Percentiles rank a stretch among this genome's conserved stretches.
Evolutionary conservation across 768 basidiomycete species (phyloP).

Genomic region (Tylopilus sp.): DNA sequence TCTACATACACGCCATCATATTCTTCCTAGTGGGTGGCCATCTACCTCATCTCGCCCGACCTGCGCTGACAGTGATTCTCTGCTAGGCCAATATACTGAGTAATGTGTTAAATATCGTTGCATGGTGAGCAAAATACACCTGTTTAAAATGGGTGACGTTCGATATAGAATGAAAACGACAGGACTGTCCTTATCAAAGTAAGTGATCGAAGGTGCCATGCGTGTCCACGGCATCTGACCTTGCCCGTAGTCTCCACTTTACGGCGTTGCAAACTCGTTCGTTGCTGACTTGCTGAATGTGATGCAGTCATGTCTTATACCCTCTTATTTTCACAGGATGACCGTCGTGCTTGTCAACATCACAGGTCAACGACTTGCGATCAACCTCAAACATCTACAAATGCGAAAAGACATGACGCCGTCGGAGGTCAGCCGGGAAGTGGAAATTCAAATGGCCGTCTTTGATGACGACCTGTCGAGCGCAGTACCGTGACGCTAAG

Average conservation of each 20-base stretch:
- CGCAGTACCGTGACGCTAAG: background rate
- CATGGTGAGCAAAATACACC: background rate
- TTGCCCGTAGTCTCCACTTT: background rate
- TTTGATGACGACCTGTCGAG: background rate
- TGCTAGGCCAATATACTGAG: background rate
- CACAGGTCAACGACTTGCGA: slow-evolving; percentile 4
- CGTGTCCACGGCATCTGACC: background rate
- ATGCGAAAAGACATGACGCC: background rate
- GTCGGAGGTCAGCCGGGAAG: slow-evolving; percentile 4
- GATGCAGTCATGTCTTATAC: background rate
- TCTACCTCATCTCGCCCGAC: background rate
- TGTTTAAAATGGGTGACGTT: background rate
- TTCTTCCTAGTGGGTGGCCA: background rate
- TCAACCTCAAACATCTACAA: slow-evolving; percentile 1
- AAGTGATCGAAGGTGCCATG: background rate
- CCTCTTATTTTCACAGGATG: background rate
- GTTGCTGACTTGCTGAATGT: background rate
- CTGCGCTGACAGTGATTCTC: background rate
- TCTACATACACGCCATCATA: background rate
- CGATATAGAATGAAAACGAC: background rate
- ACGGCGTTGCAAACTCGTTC: background rate
- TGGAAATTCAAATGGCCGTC: background rate
- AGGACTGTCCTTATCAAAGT: background rate
- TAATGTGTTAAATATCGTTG: background rate
- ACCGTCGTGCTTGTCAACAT: background rate